Base-by-base conservation (phyloP, 2,329 filamentous ascomycete genomes). In the Aureobasidium pullulans region DNA sequence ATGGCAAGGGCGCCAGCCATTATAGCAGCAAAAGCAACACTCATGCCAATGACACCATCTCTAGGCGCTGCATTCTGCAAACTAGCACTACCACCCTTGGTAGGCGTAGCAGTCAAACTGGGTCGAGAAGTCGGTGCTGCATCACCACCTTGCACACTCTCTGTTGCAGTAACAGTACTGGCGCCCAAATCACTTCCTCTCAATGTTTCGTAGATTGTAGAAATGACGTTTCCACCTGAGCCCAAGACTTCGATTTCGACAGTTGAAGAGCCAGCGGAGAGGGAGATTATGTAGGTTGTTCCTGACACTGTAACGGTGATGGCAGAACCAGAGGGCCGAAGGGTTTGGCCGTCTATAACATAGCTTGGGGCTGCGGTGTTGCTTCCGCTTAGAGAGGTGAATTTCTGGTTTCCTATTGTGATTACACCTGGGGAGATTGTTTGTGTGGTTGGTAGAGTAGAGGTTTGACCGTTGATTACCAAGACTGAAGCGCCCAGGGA, bases 281-380 rank as follows among this genome's bases (percentile, higher is more conserved):
- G 69, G 29, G 64, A 68, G 31, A 71, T 61, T 39, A 70, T 59
- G 57, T 66, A 70, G 0, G 65, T 68, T 15, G 63, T 61, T 13
- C 68, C 66, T 28, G 60, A 53, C 48, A 71, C 60, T 2, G 63
- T 66, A 11, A 67, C 66, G 9, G 67, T 70, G 9, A 59, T 44
- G 29, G 67, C 66, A 7, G 60, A 61, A 7, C 70, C 69, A 9
- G 71, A 73, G 7, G 74, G 69, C 1, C 65, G 64, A 1, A 77
- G 67, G 1, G 73, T 75, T 42, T 75, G 68, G 9, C 71, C 74
- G 23, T 67, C 67, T 13, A 77, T 65, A 10, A 76, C 60, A 44
- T 76, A 78, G 1, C 70, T 70, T 2, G 68, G 64, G 15, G 39
- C 47, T 4, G 37, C 54, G 10, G 64, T 64, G 31, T 63, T 64